Evolutionary conservation across 148 eudicot species (phyloP).

Genomic region (Polygonum maritimum): DNA sequence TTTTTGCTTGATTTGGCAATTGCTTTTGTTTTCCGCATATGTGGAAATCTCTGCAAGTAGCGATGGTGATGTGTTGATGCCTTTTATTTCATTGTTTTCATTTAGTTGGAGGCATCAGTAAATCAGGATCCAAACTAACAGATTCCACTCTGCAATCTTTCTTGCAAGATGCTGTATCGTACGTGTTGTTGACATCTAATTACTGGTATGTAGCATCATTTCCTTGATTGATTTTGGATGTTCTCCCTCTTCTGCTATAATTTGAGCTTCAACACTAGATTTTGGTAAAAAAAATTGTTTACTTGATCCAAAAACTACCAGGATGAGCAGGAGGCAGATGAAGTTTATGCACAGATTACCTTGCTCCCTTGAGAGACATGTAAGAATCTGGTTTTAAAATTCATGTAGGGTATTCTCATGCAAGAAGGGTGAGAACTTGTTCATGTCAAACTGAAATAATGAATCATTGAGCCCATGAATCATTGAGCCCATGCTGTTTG

Average conservation of each 20-base stretch:
- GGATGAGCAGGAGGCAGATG: constrained; percentile 88
- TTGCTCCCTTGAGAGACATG: constrained; percentile 54
- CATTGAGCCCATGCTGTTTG: too few relatives aligned
- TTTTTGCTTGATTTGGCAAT: constrained; percentile 2
- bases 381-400: too few relatives aligned
- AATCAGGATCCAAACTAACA: constrained; percentile 51
- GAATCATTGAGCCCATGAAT: too few relatives aligned
- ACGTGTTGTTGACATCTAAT: constrained; percentile 31
- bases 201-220: constrained; percentile 47
- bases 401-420: too few relatives aligned
- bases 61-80: background rate
- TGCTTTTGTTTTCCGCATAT: background rate
- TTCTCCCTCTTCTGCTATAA: too few relatives aligned
- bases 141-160: constrained; percentile 53
- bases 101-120: constrained; percentile 67
- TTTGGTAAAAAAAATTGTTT: background rate
- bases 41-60: background rate
- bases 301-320: constrained; percentile 16
- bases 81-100: background rate
- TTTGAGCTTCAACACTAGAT: too few relatives aligned
- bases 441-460: too few relatives aligned
- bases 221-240: background rate
- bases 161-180: constrained; percentile 64
- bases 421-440: too few relatives aligned
- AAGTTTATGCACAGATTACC: constrained; percentile 81